Evolutionary conservation across 352 stramenopile genomes (phyloP).

Genomic region (Globisporangium iwayamae): DNA sequence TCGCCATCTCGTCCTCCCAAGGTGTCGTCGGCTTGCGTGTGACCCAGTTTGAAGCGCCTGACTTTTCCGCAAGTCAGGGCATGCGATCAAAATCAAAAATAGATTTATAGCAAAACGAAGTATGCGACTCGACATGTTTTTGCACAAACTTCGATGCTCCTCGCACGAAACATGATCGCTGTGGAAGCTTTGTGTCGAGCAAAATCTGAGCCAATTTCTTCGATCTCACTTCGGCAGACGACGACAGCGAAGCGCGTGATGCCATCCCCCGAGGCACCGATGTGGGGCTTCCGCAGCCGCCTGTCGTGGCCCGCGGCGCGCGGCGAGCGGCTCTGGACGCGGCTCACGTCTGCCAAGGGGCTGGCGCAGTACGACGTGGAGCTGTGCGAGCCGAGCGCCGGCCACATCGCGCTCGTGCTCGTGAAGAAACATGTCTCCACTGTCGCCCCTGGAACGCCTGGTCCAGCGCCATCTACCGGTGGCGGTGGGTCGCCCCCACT

Average conservation of each 20-base stretch:
- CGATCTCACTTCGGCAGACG: neutral
- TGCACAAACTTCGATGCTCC: too few relatives aligned
- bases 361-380: constrained; percentile 19
- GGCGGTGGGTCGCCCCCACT: neutral
- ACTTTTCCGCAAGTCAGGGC: too few relatives aligned
- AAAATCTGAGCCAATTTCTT: too few relatives aligned
- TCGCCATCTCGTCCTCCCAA: neutral
- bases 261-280: neutral
- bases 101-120: too few relatives aligned
- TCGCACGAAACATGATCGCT: too few relatives aligned
- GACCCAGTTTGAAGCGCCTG: too few relatives aligned
- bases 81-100: too few relatives aligned
- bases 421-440: constrained; percentile 1
- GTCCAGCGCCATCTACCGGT: neutral
- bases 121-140: too few relatives aligned
- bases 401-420: constrained; percentile 19
- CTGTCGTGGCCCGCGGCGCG: constrained; percentile 17
- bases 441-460: neutral
- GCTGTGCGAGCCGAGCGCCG: constrained; percentile 19
- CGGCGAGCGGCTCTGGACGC: constrained; percentile 15
- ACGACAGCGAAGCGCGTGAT: neutral
- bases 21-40: too few relatives aligned
- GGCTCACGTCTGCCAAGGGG: constrained; percentile 6
- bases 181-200: too few relatives aligned
- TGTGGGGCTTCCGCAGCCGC: constrained; percentile 8